Percentiles rank a stretch among this genome's conserved stretches.
Conservation (phyloP, 2,329 filamentous ascomycete species). For the Rhynchosporium graminicola region DNA sequence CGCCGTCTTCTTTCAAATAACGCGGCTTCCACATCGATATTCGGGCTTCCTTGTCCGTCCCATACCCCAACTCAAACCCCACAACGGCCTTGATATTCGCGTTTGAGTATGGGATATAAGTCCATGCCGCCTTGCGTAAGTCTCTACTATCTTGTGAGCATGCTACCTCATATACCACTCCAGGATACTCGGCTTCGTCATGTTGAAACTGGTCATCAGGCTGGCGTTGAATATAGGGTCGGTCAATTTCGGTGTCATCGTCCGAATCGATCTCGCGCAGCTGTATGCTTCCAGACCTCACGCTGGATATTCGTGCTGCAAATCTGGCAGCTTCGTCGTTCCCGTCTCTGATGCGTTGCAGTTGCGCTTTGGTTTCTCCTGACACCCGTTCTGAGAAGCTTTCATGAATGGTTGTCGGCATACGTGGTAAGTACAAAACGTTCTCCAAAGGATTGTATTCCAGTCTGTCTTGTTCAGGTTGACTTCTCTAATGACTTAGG, state of each 20-base stretch:
- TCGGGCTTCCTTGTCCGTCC: constrained; percentile 25
- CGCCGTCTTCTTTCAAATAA: constrained; percentile 20
- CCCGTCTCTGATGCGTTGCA: constrained; percentile 21
- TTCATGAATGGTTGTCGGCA: constrained; percentile 24
- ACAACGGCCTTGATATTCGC: constrained; percentile 26
- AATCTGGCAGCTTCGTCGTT: constrained; percentile 26
- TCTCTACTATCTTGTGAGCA: constrained; percentile 21
- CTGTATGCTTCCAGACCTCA: constrained; percentile 26
- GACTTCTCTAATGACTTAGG: constrained; percentile 13
- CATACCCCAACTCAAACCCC: constrained; percentile 24
- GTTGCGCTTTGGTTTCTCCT: constrained; percentile 23
- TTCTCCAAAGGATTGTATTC: constrained; percentile 23
- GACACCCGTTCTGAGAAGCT: constrained; percentile 27
- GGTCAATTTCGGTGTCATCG: constrained; percentile 20
- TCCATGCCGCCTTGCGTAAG: constrained; percentile 20
- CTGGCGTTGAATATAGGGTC: constrained; percentile 20
- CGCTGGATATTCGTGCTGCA: constrained; percentile 24
- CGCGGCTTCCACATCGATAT: constrained; percentile 25
- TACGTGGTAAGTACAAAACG: constrained; percentile 25
- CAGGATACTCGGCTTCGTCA: constrained; percentile 22
- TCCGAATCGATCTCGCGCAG: constrained; percentile 25
- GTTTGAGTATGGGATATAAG: constrained; percentile 27
- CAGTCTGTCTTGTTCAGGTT: constrained; percentile 20
- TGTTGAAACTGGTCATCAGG: constrained; percentile 23
- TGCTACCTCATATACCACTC: constrained; percentile 24